phyloP scores from a whole-genome alignment of 225 moss, liverwort and hornwort species.

The Physcomitrium patens region DNA sequence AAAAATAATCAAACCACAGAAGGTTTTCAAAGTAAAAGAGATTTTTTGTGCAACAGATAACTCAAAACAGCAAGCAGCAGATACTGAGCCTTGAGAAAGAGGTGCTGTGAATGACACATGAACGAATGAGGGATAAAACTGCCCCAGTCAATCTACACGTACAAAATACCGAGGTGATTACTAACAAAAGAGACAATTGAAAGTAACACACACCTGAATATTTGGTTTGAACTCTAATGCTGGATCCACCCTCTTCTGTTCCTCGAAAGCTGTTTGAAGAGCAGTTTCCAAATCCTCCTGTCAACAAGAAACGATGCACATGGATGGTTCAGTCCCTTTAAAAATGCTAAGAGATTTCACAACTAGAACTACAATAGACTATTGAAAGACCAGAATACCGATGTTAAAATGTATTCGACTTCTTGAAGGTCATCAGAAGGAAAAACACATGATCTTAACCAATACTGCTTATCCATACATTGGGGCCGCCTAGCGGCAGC shows the following conservation, averaged over 20 bases:
- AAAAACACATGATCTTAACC: neutral
- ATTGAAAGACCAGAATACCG: neutral
- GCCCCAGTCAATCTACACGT: neutral
- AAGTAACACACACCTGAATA: constrained; percentile 69
- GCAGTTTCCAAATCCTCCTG: constrained; percentile 98
- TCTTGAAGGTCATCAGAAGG: neutral
- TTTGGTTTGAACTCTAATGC: constrained; percentile 81
- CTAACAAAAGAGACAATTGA: neutral
- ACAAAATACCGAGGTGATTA: neutral
- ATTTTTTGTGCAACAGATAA: too few relatives aligned
- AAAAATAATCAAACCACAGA: neutral
- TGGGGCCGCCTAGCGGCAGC: neutral
- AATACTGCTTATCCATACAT: too few relatives aligned
- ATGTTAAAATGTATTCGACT: neutral
- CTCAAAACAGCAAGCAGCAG: too few relatives aligned
- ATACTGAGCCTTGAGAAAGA: too few relatives aligned
- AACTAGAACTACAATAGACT: constrained; percentile 7
- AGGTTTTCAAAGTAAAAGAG: too few relatives aligned
- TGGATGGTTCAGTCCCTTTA: neutral
- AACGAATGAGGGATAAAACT: too few relatives aligned
- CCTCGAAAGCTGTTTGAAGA: constrained; percentile 84
- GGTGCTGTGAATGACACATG: too few relatives aligned
- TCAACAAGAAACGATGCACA: constrained; percentile 6
- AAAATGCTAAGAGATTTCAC: constrained; percentile 18
- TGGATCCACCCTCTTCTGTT: constrained; percentile 92